Evolutionary conservation across 331 rosid genomes (phyloP).

Genomic region (Malus hybrid): DNA sequence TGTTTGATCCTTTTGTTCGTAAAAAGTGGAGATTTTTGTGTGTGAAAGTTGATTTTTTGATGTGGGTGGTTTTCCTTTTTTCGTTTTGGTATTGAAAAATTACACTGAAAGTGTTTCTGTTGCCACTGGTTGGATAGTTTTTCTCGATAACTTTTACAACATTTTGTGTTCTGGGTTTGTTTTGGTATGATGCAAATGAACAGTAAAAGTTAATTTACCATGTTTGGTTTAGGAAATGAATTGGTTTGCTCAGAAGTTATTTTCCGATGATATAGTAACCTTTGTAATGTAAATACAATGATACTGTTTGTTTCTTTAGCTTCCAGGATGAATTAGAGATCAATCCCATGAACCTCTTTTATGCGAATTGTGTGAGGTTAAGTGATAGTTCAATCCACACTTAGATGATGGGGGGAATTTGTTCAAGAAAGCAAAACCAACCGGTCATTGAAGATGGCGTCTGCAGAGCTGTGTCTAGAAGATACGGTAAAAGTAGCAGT

Average conservation of each 20-base stretch:
- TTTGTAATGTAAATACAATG: not conserved
- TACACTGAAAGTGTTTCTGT: too few species aligned
- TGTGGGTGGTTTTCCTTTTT: not conserved
- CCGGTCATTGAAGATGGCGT: slow-evolving; percentile 35
- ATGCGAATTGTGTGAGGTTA: slow-evolving; percentile 4
- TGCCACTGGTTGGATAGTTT: too few species aligned
- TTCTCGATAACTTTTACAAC: too few species aligned
- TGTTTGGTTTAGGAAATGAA: too few species aligned
- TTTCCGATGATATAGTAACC: not conserved
- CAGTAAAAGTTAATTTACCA: too few species aligned
- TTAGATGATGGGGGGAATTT: slow-evolving; percentile 56
- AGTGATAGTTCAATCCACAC: not conserved
- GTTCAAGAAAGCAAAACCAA: slow-evolving; percentile 66
- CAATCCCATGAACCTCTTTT: not conserved
- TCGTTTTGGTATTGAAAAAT: not conserved
- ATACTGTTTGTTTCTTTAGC: not conserved
- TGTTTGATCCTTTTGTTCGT: not conserved
- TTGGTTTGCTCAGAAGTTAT: too few species aligned
- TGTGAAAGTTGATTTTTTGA: not conserved
- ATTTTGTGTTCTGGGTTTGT: too few species aligned
- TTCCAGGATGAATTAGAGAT: slow-evolving; percentile 14
- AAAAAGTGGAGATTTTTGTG: not conserved
- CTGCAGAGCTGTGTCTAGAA: slow-evolving; percentile 24
- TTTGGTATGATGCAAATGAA: too few species aligned
- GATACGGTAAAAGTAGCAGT: slow-evolving; percentile 42